Conservation (phyloP, 257 asterid genomes). For the Nicotiana obtusifolia region DNA sequence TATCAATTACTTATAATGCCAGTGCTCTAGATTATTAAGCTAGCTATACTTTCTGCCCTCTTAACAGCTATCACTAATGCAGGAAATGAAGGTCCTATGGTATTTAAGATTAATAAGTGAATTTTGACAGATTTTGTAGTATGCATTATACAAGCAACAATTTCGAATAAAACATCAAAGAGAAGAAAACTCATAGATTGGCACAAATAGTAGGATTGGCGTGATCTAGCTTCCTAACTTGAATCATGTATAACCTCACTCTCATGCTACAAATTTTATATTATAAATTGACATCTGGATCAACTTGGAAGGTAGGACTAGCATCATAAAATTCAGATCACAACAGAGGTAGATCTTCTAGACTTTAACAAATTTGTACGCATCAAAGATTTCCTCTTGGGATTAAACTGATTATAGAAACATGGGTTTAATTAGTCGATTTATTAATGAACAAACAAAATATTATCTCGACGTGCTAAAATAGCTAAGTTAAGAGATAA, state of each 20-base stretch:
- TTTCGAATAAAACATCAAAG: not conserved
- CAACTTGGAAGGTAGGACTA: not conserved
- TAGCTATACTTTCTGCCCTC: too few species aligned
- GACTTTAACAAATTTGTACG: too few species aligned
- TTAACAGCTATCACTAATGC: too few species aligned
- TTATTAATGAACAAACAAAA: too few species aligned
- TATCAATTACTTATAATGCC: too few species aligned
- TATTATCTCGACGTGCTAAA: too few species aligned
- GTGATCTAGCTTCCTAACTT: not conserved
- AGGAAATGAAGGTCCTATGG: too few species aligned
- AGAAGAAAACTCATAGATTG: not conserved
- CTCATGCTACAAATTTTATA: not conserved
- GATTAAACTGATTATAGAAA: too few species aligned
- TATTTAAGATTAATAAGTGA: too few species aligned
- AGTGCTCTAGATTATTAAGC: too few species aligned
- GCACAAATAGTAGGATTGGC: not conserved
- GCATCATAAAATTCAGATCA: not conserved
- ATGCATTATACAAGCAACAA: not conserved
- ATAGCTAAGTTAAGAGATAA: too few species aligned
- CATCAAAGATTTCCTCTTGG: not conserved
- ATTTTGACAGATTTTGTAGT: not conserved
- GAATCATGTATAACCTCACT: not conserved
- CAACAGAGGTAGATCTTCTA: not conserved
- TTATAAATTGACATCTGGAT: not conserved
- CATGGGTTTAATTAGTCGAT: too few species aligned